Conservation (phyloP, 2,329 filamentous ascomycete species). For the Epichloe brachyelytri region DNA sequence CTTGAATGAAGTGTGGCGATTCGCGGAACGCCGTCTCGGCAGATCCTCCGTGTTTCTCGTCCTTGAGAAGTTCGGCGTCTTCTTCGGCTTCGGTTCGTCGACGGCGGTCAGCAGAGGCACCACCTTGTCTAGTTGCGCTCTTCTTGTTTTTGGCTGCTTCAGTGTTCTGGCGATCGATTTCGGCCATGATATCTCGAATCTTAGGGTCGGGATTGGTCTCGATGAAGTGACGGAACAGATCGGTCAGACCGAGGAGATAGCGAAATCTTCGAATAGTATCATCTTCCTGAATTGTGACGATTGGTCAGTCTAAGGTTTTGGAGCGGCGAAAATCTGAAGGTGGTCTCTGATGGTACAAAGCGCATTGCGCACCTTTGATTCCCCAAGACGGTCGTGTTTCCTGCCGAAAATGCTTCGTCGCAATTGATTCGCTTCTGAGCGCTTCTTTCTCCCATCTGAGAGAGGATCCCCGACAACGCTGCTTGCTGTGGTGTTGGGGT, state of each 20-base stretch:
- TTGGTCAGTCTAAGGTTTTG: neutral
- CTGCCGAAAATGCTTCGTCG: slow-evolving; percentile 87
- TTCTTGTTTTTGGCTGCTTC: slow-evolving; percentile 61
- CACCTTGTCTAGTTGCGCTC: slow-evolving; percentile 66
- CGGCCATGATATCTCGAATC: slow-evolving; percentile 83
- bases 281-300: slow-evolving; percentile 57
- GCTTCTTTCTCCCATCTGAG: slow-evolving; percentile 68
- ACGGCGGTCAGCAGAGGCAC: slow-evolving; percentile 63
- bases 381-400: slow-evolving; percentile 84
- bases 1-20: slow-evolving; percentile 78
- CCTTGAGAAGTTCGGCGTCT: slow-evolving; percentile 75
- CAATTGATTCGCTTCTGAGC: slow-evolving; percentile 78
- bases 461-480: slow-evolving; percentile 67
- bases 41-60: slow-evolving; percentile 78
- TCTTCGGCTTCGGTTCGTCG: slow-evolving; percentile 95
- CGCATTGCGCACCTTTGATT: slow-evolving; percentile 60
- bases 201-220: slow-evolving; percentile 92
- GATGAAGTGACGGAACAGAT: slow-evolving; percentile 97
- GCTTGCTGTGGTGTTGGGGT: slow-evolving; percentile 61
- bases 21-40: slow-evolving; percentile 88
- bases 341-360: slow-evolving; percentile 1
- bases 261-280: slow-evolving; percentile 89
- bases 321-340: neutral
- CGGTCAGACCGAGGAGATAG: slow-evolving; percentile 87
- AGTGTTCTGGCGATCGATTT: slow-evolving; percentile 87